Evolutionary conservation across 441 rosid species (phyloP), one percentile per base, ranked within the genome.

Genomic region (Gossypium gossypioides): DNA sequence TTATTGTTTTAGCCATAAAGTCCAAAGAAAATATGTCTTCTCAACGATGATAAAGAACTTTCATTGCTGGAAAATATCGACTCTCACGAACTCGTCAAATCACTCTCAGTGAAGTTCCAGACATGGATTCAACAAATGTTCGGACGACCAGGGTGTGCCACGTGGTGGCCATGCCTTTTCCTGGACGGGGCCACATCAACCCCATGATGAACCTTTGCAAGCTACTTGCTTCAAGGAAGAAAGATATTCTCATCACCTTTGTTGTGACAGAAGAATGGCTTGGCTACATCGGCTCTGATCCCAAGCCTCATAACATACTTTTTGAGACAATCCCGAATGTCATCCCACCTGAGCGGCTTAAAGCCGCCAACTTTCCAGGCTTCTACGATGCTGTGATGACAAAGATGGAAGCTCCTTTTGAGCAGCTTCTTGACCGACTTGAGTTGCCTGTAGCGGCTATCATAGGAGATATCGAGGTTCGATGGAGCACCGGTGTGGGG

Each of bases 181-280:
- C 79, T 0, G 80, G 82, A 2, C 60, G 82, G 19, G 80, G 84
- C 65, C 82, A 83, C 69, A 60, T 80, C 66, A 76, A 78, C 61
- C 84, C 80, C 46, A 75, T 80, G 82, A 78, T 83, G 82, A 80
- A 80, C 48, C 64, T 83, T 69, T 78, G 82, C 66, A 76, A 71
- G 59, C 24, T 59, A 24, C 68, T 78, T 0, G 64, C 55, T 22
- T 76, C 77, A 0, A 69, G 18, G 15, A 50, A 24, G 42, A 61
- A 40, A 13, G 55, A 69, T 55, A 46, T 74, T 40, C 25, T 75
- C 77, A 75, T 79, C 66, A 77, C 83, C 15, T 70, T 81, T 66
- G 78, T 79, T 10, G 73, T 79, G 37, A 83, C 81, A 0, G 78
- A 81, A 55, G 84, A 83, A 69, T 81, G 83, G 83, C 73, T 79